Base-by-base conservation (phyloP, 805 yeast species). In the Tetrapisispora taiwanensis region DNA sequence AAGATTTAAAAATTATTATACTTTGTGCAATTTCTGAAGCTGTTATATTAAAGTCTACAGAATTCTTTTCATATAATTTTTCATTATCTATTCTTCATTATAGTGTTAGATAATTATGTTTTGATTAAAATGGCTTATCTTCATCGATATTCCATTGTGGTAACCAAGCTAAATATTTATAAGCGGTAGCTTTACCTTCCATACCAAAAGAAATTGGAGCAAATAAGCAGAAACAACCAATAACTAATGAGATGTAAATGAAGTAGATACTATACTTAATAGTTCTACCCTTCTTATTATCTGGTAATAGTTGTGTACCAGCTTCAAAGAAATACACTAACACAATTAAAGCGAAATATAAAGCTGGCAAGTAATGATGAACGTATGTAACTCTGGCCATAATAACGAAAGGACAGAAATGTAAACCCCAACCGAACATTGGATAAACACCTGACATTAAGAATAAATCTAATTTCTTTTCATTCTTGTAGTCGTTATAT, bases 381-480 rank as follows among this genome's bases (percentile, higher is more conserved):
- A 82, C 86, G 55, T 84, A 84, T 0, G 90, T 82, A 52, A 84
- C 92, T 71, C 95, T 76, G 14, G 87, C 82, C 95, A 84, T 84
- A 41, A 84, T 69, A 28, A 78, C 74, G 53, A 84, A 84, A 27
- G 95, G 90, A 58, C 75, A 60, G 62, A 70, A 84, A 61, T 84
- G 92, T 60, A 83, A 69, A 31, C 84, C 79, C 88, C 90, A 84
- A 12, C 86, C 92, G 42, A 84, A 66, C 74, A 84, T 73, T 41
- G 95, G 95, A 55, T 79, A 78, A 37, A 82, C 63, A 52, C 88
- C 92, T 47, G 84, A 83, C 76, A 82, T 77, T 43, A 79, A 47
- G 61, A 79, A 79, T 39, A 69, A 55, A 59, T 74, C 71, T 45
- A 76, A 65, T 50, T 73, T 71, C 36, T 65, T 63, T 4, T 71